Base-by-base conservation (phyloP, 2,329 filamentous ascomycete species). In the Botryotinia convoluta region DNA sequence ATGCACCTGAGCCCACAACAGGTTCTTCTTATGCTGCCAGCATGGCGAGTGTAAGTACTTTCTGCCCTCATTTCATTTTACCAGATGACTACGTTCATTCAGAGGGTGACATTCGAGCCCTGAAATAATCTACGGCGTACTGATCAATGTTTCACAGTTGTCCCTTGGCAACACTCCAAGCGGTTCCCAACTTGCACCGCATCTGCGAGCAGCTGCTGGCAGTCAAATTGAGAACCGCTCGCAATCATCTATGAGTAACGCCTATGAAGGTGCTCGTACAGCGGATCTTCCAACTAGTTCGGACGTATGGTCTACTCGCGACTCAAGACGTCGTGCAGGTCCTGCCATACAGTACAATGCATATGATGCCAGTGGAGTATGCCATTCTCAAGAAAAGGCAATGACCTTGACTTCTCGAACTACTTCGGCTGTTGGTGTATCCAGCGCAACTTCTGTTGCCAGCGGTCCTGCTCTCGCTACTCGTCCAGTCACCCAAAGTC, bases 201-300 rank as follows among this genome's bases (percentile, higher is more conserved):
- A 74, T 35, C 29, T 72, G 18, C 62, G 72, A 71, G 60, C 22
- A 32, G 29, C 57, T 16, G 20, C 62, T 16, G 5, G 29, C 8
- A 68, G 48, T 16, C 37, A n/a, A 29, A 57, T 32, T 16, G 69
- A 57, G 32, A 72, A 57, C 3, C 42, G 44, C n/a, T 73, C 72
- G 3, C 54, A 71, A 42, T 75, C 76, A 4, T 77, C 76, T 20
- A 57, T 68, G 14, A 79, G 75, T 54, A 78, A 79, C 51, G 65
- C 72, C 10, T 76, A 75, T 42, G 74, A 79, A 57, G 63, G 44
- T 44, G 72, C 45, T 37, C 63, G 71, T 44, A 72, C 39, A 44
- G 69, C 45, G 7, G 73, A 71, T 59, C 32, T 74, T 37, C 29
- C n/a, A 16, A 9, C 45, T 57, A 54, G 39, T 10, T 48, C 32